Evolutionary conservation across 257 asterid genomes (phyloP), one percentile per base, ranked within the genome.

Genomic region (Anisodus acutangulus): DNA sequence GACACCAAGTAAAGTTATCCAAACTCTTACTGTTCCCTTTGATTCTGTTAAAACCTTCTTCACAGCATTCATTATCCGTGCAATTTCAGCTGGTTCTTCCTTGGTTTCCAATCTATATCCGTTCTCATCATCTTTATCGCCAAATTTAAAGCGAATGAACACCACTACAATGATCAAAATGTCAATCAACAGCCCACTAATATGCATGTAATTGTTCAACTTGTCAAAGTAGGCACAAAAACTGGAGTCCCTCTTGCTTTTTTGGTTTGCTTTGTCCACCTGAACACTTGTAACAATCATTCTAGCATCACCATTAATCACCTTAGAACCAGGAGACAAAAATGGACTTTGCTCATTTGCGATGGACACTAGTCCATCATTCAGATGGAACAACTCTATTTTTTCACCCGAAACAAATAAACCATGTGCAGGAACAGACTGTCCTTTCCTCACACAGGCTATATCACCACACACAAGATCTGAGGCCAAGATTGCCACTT

Each of bases 381-480:
- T 84, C 67, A 58, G 10, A 22, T 60, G 31, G 35, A n/a, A 19
- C 37, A 87, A 37, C 16, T 85, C 64, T 8, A 89, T 63, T 4
- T 49, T 39, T 78, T 82, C 53, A 9, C 89, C 37, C 11, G 35
- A 60, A 62, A 84, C 81, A 59, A 86, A 87, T 59, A 87, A 16
- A 9, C 91, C 91, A 84, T 89, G 88, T 35, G 85, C 90, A 4
- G 88, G 91, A 66, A 89, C 74, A 22, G 88, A n/a, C n/a, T 60
- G 76, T 62, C 83, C 26, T 90, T 88, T 68, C 63, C 80, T 9
- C 31, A 89, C 7, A 80, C 79, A 9, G 22, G 10, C 88, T 31
- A 89, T 31, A 35, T 89, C 90, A 3, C 91, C 90, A 43, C 49
- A 84, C 12, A 51, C 43, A 6, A 89, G 79, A 35, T 80, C 86